Evolutionary conservation across 129 eudicot genomes (phyloP), one percentile per base, ranked within the genome.

Genomic region (Flaveria linearis): DNA sequence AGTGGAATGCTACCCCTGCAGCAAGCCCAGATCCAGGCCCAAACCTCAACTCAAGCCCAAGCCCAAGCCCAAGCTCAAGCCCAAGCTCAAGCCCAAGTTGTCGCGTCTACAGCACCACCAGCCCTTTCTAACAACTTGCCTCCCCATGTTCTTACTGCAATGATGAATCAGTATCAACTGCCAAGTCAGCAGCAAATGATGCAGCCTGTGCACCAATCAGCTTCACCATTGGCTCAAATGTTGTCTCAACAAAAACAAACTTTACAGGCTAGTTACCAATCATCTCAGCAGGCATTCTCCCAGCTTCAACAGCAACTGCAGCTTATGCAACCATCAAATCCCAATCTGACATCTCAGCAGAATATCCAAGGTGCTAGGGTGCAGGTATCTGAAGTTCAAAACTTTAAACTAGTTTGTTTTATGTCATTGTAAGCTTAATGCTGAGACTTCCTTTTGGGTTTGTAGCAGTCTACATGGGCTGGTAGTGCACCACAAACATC

Each of bases 241-340:
- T 71, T 95, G 81, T 86, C 97, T 53, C 99, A 95, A 56, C 97
- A 91, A 85, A 95, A 86, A 30, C 97, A 95, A 65, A 83, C 85
- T 60, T 84, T 95, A 64, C 94, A 91, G 83, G 99, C 97, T 16
- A 91, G 89, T 55, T 86, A 87, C 60, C 99, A 95, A 60, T 91
- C 97, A 45, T 91, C 99, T 14, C 96, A 91, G 78, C 96, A 89
- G 77, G 87, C 96, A 1, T 83, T 91, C 49, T 83, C 92, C 18
- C 99, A 95, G 87, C 97, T 95, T 76, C 99, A 91, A 69, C 97
- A 95, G 69, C 99, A 95, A 80, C 55, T 89, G 74, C 97, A 91
- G 83, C 83, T 87, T 84, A 90, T 89, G 88, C 99, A 95, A 73
- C 99, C 99, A 28, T 72, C 97, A 9, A 89, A 83, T 84, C 97